Base-by-base conservation (phyloP, 768 basidiomycete genomes). In the Auricularia heimuer region DNA sequence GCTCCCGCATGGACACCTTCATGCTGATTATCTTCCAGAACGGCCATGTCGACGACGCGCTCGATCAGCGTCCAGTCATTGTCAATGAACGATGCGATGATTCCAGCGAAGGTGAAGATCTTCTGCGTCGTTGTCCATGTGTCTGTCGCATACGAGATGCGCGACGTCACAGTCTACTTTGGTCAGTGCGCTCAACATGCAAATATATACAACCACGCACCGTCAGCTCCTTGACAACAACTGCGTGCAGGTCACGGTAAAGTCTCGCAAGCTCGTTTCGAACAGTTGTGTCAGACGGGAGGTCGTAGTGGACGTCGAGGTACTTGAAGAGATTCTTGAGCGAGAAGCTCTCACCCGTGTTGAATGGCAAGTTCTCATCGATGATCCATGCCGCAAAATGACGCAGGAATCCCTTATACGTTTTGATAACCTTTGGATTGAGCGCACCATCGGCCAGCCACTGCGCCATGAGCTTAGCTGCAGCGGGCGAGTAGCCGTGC, bases 1-100 rank as follows among this genome's bases (percentile, higher is more conserved):
- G 70, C 67, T 3, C 69, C 77, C 4, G 69, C 74, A 68, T 73
- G 67, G 8, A 71, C 61, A 2, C 78, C 79, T 45, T 66, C 34
- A 45, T 71, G 70, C 44, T 70, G 68, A 29, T 71, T 42, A 24
- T 67, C 67, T 11, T 62, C 64, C 14, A 71, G 58, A 6, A 61
- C 64, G 34, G 54, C 61, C 62, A 71, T 70, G 35, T 69, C 68
- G 16, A 71, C 61, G 0, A 70, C 21, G 3, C 65, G 66, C 62
- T 69, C 67, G 35, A 66, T 35, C 1, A 71, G 47, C 58, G 65
- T 45, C 70, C 70, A 71, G 61, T 69, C 68, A 12, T 71, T 62
- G 44, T 69, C 62, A 56, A 71, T 67, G 42, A 66, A 71, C 44
- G 47, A 44, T 3, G 62, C 69, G 21, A 70, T 62, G n/a, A 66